A percentile compares a stretch with the other conserved stretches of the same genome.
These are phyloP conservation scores for Talinum fruticosum DNA, from an alignment of 148 eudicot genomes.

Conservation along the genomic window DNA sequence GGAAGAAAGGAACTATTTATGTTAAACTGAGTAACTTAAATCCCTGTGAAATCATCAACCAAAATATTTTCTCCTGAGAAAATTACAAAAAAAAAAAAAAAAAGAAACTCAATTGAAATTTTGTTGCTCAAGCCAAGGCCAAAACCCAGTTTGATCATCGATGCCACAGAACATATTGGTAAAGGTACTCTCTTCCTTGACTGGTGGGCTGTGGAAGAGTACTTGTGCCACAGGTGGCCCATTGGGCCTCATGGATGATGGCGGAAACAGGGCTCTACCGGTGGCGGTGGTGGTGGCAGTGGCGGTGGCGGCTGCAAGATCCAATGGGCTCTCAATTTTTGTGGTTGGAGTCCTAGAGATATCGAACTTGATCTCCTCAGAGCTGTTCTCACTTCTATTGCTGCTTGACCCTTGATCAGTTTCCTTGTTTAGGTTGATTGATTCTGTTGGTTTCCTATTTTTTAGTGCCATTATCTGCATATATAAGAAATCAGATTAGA, in stretches of 20 bases:
- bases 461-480: slow-evolving; percentile 68
- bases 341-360: slow-evolving; percentile 57
- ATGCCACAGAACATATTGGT: slow-evolving; percentile 73
- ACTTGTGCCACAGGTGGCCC: slow-evolving; percentile 37
- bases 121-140: slow-evolving; percentile 95
- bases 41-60: slow-evolving; percentile 20
- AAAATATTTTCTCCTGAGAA: slow-evolving; percentile 25
- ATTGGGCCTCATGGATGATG: slow-evolving; percentile 48
- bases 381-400: slow-evolving; percentile 86
- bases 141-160: slow-evolving; percentile 77
- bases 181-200: slow-evolving; percentile 69
- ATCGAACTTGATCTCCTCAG: slow-evolving; percentile 69
- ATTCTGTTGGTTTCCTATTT: slow-evolving; percentile 70
- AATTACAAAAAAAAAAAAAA: neutral
- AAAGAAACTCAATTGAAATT: slow-evolving; percentile 48
- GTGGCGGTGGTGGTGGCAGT: slow-evolving; percentile 13
- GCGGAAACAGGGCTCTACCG: slow-evolving; percentile 52
- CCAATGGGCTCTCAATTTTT: slow-evolving; percentile 48
- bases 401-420: slow-evolving; percentile 79
- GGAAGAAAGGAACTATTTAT: slow-evolving; percentile 17
- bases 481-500: neutral
- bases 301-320: slow-evolving; percentile 32
- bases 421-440: slow-evolving; percentile 90
- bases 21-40: slow-evolving; percentile 28
- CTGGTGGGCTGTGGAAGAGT: slow-evolving; percentile 51